A percentile compares a stretch with the other conserved stretches of the same genome.
Conservation (phyloP, 2,329 filamentous ascomycete species). For the Hypomyces rosellus region DNA sequence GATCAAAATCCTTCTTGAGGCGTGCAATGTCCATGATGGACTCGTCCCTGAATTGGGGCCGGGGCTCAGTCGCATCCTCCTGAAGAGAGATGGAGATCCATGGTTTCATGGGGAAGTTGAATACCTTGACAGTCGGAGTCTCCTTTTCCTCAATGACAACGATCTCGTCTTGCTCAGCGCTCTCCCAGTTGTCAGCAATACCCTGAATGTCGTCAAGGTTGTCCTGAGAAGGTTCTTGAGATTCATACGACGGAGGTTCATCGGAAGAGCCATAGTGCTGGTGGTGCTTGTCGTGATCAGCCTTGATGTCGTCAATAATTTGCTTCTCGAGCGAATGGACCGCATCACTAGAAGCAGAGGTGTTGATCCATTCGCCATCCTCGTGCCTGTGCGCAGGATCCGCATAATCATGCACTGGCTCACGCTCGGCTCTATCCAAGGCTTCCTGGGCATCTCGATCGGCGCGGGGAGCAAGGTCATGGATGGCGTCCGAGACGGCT, state of each 20-base stretch:
- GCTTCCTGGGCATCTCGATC: slow-evolving; percentile 57
- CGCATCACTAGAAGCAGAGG: slow-evolving; percentile 13
- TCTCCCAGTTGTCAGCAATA: slow-evolving; percentile 88
- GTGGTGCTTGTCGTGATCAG: slow-evolving; percentile 49
- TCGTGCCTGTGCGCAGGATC: slow-evolving; percentile 49
- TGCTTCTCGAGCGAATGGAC: slow-evolving; percentile 14
- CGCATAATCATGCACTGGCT: slow-evolving; percentile 40
- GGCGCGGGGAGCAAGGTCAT: slow-evolving; percentile 52
- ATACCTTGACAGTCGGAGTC: slow-evolving; percentile 65
- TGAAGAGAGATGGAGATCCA: slow-evolving; percentile 84
- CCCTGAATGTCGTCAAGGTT: slow-evolving; percentile 51
- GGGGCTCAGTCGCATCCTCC: slow-evolving; percentile 47
- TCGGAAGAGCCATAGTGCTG: slow-evolving; percentile 49
- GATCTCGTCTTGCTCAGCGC: slow-evolving; percentile 66
- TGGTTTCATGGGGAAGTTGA: slow-evolving; percentile 94
- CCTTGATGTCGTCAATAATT: slow-evolving; percentile 33
- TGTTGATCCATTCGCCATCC: slow-evolving; percentile 29
- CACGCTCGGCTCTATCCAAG: slow-evolving; percentile 49
- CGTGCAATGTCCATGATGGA: slow-evolving; percentile 87
- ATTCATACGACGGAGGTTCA: slow-evolving; percentile 29
- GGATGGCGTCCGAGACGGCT: slow-evolving; percentile 65
- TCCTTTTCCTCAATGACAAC: slow-evolving; percentile 61
- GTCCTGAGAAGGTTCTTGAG: slow-evolving; percentile 37
- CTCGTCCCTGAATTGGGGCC: slow-evolving; percentile 66
- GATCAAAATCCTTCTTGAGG: slow-evolving; percentile 96